Evolutionary conservation across 345 rosid genomes (phyloP).

Genomic region (Arabidopsis thaliana): TAIR10.1 NC_003070.9:29996001-29996500

Average conservation of each 20-base stretch:
- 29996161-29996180: slow-evolving; percentile 71
- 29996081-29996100: slow-evolving; percentile 28
- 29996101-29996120: slow-evolving; percentile 59
- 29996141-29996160: slow-evolving; percentile 68
- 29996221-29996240: slow-evolving; percentile 85
- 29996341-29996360: background rate
- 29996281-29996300: slow-evolving; percentile 14
- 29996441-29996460: slow-evolving; percentile 66
- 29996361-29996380: background rate
- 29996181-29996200: slow-evolving; percentile 72
- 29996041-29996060: slow-evolving; percentile 10
- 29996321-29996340: background rate
- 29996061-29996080: background rate
- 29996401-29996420: slow-evolving; percentile 70
- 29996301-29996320: background rate
- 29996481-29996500: slow-evolving; percentile 58
- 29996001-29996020: slow-evolving; percentile 50
- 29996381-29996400: slow-evolving; percentile 53
- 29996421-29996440: slow-evolving; percentile 69
- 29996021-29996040: slow-evolving; percentile 53
- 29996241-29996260: slow-evolving; percentile 83
- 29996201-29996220: slow-evolving; percentile 64
- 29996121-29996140: slow-evolving; percentile 64
- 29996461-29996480: slow-evolving; percentile 63
- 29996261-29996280: slow-evolving; percentile 77